Evolutionary conservation across 2,329 filamentous ascomycete genomes (phyloP).

Genomic region (Neopestalotiopsis sp.): DNA sequence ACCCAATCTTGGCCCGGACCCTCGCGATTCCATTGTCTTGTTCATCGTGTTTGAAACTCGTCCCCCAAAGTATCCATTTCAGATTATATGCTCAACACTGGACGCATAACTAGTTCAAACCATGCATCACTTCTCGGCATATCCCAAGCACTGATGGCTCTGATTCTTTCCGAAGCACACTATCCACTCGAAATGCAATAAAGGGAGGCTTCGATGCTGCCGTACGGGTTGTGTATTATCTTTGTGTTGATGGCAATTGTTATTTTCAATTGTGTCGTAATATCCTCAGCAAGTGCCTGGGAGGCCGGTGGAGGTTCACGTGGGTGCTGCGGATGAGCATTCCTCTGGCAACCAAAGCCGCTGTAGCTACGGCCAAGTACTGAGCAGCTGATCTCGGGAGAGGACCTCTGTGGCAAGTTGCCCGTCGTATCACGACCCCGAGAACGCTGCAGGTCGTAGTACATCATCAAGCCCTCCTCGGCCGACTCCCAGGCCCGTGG

Average conservation of each 20-base stretch:
- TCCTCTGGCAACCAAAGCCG: no score
- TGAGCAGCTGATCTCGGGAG: no score
- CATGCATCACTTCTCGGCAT: not conserved
- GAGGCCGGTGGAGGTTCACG: no score
- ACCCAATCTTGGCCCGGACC: not conserved
- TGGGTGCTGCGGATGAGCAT: no score
- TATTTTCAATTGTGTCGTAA: no score
- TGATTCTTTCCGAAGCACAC: constrained; percentile 5
- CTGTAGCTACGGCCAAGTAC: no score
- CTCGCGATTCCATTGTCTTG: not conserved
- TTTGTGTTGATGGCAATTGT: no score
- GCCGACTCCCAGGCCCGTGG: not conserved
- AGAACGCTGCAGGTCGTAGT: not conserved
- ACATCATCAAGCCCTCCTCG: not conserved
- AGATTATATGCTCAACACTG: no score
- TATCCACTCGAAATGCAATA: constrained; percentile 18
- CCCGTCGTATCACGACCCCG: no score
- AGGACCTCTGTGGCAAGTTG: no score
- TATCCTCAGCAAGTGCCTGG: no score
- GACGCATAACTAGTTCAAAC: not conserved
- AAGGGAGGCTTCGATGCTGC: constrained; percentile 26
- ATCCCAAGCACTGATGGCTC: constrained; percentile 17
- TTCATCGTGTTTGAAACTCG: not conserved
- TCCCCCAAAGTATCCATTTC: not conserved
- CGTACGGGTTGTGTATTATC: not conserved